Evolutionary conservation across 2,329 filamentous ascomycete species (phyloP), one percentile per base, ranked within the genome.

Genomic region (Colletotrichum orbiculare): DNA sequence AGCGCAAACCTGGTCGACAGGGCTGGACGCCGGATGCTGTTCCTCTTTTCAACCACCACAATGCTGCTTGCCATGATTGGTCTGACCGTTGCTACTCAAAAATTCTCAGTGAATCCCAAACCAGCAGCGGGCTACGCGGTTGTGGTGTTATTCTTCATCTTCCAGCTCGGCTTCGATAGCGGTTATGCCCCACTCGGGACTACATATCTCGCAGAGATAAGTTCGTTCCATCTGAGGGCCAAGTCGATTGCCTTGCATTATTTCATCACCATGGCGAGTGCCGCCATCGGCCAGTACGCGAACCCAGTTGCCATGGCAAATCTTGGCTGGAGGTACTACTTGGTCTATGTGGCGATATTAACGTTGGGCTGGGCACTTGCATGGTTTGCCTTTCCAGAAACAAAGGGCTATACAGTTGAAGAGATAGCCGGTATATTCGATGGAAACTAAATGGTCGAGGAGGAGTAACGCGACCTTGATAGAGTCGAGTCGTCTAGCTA

Each of bases 61-160:
- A 70, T 77, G 72, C 59, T 79, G 2, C 38, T 70, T 2, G 70
- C 75, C 3, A 78, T 78, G 34, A 72, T 73, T 6, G 70, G 70
- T 2, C 75, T 76, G 73, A 79, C 76, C 0, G 69, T 75, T 17
- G 70, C 73, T 8, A 75, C 77, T 1, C 75, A 74, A 0, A 64
- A 70, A 8, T 78, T 74, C 60, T 70, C 71, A 6, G 64, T 72
- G 15, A 75, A 71, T 1, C 66, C 67, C 1, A 66, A 63, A 34
- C 69, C 69, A 11, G 67, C 72, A 0, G 73, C 75, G 0, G 75
- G 53, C 11, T 46, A n/a, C 8, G 53, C 53, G 15, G 41, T 55
- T 4, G 53, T 46, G 1, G 53, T 37, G 12, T 45, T 55, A 34
- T 43, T 55, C 8, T 46, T 55, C 25, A 15, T 38, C 2, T 55